Conservation (phyloP, 768 basidiomycete genomes). For the Hirschioporus abietinus region DNA sequence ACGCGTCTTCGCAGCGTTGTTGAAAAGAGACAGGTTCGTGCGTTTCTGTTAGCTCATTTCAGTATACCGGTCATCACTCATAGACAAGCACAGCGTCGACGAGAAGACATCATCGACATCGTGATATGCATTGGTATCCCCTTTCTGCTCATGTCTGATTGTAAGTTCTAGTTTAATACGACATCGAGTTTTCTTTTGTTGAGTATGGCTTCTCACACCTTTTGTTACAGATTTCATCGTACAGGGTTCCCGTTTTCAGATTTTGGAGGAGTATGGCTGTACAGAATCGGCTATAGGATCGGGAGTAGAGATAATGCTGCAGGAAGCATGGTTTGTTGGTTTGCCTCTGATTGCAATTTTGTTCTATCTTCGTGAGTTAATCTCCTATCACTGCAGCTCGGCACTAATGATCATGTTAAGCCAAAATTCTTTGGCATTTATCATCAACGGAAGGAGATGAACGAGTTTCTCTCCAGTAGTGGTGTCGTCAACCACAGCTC, state of each 20-base stretch:
- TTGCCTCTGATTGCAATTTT: not conserved
- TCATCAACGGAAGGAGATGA: not conserved
- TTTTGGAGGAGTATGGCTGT: conserved; percentile 55
- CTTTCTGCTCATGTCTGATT: conserved; percentile 22
- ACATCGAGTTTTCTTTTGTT: not conserved
- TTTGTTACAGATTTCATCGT: conserved; percentile 41
- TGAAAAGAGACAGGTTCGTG: conserved; percentile 36
- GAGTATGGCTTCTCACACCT: not conserved
- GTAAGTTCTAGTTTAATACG: too few species aligned
- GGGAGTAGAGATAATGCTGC: not conserved
- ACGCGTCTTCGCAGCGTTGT: conserved; percentile 48
- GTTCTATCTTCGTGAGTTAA: not conserved
- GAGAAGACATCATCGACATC: conserved; percentile 33
- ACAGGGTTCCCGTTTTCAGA: conserved; percentile 60
- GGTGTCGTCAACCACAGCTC: not conserved
- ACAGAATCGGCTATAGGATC: conserved; percentile 16
- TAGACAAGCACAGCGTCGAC: conserved; percentile 8
- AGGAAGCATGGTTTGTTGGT: not conserved
- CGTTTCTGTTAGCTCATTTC: not conserved
- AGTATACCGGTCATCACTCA: conserved; percentile 7
- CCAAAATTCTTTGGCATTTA: not conserved
- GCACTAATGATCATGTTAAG: not conserved
- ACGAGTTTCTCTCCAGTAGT: not conserved
- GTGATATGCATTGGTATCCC: conserved; percentile 35
- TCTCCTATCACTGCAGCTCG: not conserved